Percentiles rank a stretch among this genome's conserved stretches.
Conservation (phyloP, 306 rosid species). For the Astragalus glycyphyllos region DNA sequence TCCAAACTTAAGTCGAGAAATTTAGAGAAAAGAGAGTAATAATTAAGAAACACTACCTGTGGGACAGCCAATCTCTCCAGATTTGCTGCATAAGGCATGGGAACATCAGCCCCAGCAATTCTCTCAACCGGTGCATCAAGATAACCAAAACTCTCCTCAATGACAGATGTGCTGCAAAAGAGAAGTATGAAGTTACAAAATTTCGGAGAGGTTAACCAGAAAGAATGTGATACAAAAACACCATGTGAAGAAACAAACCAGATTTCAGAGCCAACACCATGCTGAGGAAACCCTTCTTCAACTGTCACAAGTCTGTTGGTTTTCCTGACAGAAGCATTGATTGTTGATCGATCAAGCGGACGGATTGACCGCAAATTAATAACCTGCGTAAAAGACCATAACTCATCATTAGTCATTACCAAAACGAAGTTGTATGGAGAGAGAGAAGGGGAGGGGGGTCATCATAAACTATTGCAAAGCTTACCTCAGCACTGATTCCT, state of each 20-base stretch:
- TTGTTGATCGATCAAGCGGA: constrained; percentile 89
- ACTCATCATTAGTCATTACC: constrained; percentile 31
- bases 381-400: constrained; percentile 53
- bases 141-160: constrained; percentile 95
- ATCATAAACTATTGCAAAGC: constrained; percentile 27
- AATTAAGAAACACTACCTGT: constrained; percentile 61
- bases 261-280: constrained; percentile 98
- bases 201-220: constrained; percentile 26
- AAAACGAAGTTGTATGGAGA: neutral
- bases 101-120: constrained; percentile 94
- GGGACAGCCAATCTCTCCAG: constrained; percentile 97
- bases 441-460: neutral
- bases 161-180: constrained; percentile 77
- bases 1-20: constrained; percentile 11
- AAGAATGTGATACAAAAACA: constrained; percentile 13
- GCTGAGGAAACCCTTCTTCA: constrained; percentile 99
- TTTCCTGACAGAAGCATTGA: constrained; percentile 92
- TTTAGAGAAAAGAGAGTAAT: neutral
- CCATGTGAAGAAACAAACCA: constrained; percentile 62
- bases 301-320: constrained; percentile 92
- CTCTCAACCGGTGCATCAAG: constrained; percentile 99
- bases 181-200: constrained; percentile 36
- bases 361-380: constrained; percentile 94
- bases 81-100: constrained; percentile 99
- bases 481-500: constrained; percentile 97